Evolutionary conservation across 371 early-diverging fungal genomes (phyloP), one percentile per base, ranked within the genome.

Genomic region (Mortierella sp.): DNA sequence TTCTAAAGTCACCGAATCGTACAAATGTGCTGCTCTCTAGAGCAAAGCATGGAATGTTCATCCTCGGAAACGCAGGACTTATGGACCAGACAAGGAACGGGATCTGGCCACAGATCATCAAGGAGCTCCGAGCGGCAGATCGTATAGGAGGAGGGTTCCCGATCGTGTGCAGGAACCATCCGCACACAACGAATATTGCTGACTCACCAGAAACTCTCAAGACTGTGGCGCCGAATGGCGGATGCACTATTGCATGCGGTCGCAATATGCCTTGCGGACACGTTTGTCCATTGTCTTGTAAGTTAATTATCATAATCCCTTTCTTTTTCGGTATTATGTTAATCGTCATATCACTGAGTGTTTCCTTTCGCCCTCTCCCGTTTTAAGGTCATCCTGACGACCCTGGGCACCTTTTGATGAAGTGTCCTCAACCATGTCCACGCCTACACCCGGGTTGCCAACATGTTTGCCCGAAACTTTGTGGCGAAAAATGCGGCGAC

Each of bases 1-100:
- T 95, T 78, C 79, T 94, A 34, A 89, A 87, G 61, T 88, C 90
- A 6, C 81, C 80, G 4, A 90, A 93, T 68, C 89, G 95, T 60
- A 86, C 92, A 6, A 94, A 93, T 70, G 95, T 95, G 19, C 81
- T 91, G 6, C 71, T 94, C 6, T 93, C 93, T 1, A 84, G 95
- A 56, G 92, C 93, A 0, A 57, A 71, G 43, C 80, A 79, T 42
- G 81, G 82, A 4, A 80, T 90, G 81, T 85, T 80, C 42, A 28
- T 91, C 3, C 47, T 91, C 26, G 92, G 92, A 14, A 82, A 85
- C 43, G 73, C 80, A 1, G 37, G 42, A 0, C 54, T 85, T 17
- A 72, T 86, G 60, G 49, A 47, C 12, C 30, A 56, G 6, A 21
- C 34, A 2, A 60, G 63, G 52, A 50, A 70, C n/a, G 69, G 63